phyloP scores from a whole-genome alignment of 192 early-diverging fungal genomes.

The Podila epigama region DNA sequence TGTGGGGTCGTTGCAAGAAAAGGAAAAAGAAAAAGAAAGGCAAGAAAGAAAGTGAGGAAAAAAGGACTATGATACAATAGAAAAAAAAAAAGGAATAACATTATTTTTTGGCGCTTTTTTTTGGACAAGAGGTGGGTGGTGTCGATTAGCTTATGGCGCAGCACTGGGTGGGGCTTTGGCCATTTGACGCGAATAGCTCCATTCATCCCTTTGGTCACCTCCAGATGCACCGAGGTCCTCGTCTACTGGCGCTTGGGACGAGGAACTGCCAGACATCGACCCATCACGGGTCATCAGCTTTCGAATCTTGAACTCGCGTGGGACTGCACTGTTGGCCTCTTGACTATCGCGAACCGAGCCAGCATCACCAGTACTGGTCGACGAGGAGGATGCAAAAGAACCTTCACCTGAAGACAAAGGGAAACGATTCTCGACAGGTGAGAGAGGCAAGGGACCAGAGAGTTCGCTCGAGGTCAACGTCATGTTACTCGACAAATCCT shows the following conservation, averaged over 20 bases:
- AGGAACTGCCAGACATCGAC: slow-evolving; percentile 12
- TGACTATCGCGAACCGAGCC: neutral
- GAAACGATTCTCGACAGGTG: slow-evolving; percentile 12
- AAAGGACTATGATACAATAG: slow-evolving; percentile 3
- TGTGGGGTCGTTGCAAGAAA: neutral
- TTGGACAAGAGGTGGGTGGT: too few species aligned
- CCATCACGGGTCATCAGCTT: slow-evolving; percentile 43
- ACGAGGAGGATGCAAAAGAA: neutral
- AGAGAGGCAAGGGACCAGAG: slow-evolving; percentile 17
- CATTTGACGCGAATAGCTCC: slow-evolving; percentile 48
- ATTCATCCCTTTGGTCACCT: slow-evolving; percentile 12
- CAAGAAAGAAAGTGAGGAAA: neutral
- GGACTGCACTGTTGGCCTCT: slow-evolving; percentile 1
- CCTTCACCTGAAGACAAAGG: neutral
- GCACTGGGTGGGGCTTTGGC: slow-evolving; percentile 20
- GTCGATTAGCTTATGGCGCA: slow-evolving; percentile 22
- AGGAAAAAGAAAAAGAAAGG: neutral
- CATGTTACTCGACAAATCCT: slow-evolving; percentile 41
- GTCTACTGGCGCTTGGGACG: neutral
- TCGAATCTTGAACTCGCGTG: slow-evolving; percentile 39
- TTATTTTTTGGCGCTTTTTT: neutral
- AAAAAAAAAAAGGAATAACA: neutral
- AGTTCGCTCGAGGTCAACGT: slow-evolving; percentile 19
- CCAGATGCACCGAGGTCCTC: neutral
- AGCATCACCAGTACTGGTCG: neutral